These are phyloP conservation scores for Candida sojae DNA, from an alignment of 1,139 yeast species.

Conservation along the genomic window DNA sequence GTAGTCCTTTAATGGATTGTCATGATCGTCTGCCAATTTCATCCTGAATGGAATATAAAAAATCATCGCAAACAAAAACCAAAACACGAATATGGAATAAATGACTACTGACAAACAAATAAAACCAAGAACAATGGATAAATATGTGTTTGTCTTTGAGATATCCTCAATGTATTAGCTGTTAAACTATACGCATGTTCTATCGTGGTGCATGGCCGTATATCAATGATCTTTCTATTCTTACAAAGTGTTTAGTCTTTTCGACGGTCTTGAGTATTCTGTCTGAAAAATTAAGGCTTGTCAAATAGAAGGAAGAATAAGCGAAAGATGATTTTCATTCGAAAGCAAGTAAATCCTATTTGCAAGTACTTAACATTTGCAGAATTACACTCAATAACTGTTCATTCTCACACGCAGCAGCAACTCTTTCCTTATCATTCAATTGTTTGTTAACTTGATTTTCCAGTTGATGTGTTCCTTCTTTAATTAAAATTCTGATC, in stretches of 20 bases:
- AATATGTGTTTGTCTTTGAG: conserved; percentile 59
- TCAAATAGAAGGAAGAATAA: too few relatives aligned
- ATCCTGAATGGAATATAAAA: conserved; percentile 57
- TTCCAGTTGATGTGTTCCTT: conserved; percentile 95
- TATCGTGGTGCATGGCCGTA: conserved; percentile 67
- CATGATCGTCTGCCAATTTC: conserved; percentile 39
- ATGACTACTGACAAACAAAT: conserved; percentile 77
- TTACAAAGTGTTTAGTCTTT: too few relatives aligned
- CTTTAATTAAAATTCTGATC: conserved; percentile 75
- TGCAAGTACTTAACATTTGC: conserved; percentile 87
- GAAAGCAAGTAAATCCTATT: conserved; percentile 17
- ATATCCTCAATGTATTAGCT: conserved; percentile 42
- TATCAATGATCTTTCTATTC: too few relatives aligned
- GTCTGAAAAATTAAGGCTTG: too few relatives aligned
- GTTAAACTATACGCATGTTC: too few relatives aligned
- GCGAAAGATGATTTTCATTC: too few relatives aligned
- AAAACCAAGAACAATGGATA: conserved; percentile 70
- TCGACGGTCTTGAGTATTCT: conserved; percentile 43
- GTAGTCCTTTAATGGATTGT: conserved; percentile 51
- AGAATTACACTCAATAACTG: conserved; percentile 86
- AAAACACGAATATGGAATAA: conserved; percentile 70
- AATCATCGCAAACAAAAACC: conserved; percentile 58
- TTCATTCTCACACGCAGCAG: conserved; percentile 98
- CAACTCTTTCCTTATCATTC: conserved; percentile 96
- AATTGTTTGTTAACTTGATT: conserved; percentile 94